Evolutionary conservation across 2,329 filamentous ascomycete species (phyloP), one percentile per base, ranked within the genome.

Genomic region (Talaromyces pinophilus): DNA sequence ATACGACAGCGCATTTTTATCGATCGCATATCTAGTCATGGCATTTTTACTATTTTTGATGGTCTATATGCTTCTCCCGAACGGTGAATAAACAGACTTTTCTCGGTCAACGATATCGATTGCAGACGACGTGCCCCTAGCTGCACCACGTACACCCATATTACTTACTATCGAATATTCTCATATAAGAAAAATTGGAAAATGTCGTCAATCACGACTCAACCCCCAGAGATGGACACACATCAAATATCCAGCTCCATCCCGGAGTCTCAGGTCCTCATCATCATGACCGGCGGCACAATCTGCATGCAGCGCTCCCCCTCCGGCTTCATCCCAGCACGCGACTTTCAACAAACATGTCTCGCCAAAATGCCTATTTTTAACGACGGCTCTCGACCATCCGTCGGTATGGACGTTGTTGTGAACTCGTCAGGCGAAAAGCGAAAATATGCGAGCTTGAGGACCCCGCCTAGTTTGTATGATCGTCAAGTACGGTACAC

Each of bases 221-320:
- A 44, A 13, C 2, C 57, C 2, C 8, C 13, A 22, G 35, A 40
- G 40, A 67, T 67, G 65, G 65, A 67, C 46, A 42, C 28, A 2
- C 65, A 67, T 25, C 65, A 63, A 15, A 62, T 67, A 3, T 50
- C 66, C 48, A 69, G 70, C 60, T 30, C 70, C n/a, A 64, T 75
- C 13, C 90, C 90, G 11, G 92, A 96, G 77, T 92, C 92, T 28
- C 85, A 91, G 67, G 91, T 97, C 13, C 84, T 97, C 70, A 90
- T 97, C 73, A 92, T 97, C 78, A 94, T 96, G 82, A 97, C 93
- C 13, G 93, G 92, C 75, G 81, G 77, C 64, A 81, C 79, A n/a
- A 97, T 97, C 73, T 97, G 92, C 80, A 97, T 97, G 93, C 88
- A 90, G 75, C 89, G 88, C 64, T 92, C 92, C 10, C 85, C 86